Conservation (phyloP, 176 grass and related monocot species). For the Puccinellia tenuiflora region DNA sequence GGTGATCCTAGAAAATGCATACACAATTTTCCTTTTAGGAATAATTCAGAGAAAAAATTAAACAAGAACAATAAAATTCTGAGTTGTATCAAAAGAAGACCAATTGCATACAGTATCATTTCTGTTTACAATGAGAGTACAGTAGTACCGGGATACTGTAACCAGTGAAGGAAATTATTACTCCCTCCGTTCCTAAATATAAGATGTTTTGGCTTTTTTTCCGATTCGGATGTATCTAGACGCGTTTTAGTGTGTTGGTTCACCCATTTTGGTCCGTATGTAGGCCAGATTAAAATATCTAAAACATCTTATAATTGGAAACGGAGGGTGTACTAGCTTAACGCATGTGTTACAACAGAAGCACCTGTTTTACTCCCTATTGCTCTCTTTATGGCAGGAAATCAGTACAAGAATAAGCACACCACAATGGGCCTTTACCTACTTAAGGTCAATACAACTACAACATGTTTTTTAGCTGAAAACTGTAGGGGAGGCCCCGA, state of each 20-base stretch:
- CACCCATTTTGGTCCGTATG: too few species aligned
- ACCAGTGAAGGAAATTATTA: slow-evolving; percentile 6
- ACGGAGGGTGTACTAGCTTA: too few species aligned
- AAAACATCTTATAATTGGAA: too few species aligned
- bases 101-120: not conserved
- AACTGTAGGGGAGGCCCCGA: too few species aligned
- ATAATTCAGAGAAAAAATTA: not conserved
- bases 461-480: not conserved
- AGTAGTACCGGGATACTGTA: not conserved
- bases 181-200: too few species aligned
- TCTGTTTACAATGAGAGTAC: not conserved
- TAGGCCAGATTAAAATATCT: too few species aligned
- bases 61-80: slow-evolving; percentile 3
- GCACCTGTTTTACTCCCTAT: not conserved
- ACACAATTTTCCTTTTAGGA: slow-evolving; percentile 29
- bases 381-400: not conserved
- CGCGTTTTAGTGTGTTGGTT: too few species aligned
- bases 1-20: slow-evolving; percentile 67
- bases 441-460: not conserved
- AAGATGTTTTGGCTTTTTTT: too few species aligned
- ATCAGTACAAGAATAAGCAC: not conserved
- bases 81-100: slow-evolving; percentile 8
- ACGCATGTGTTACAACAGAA: not conserved
- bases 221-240: too few species aligned
- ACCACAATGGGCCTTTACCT: not conserved